Percentiles rank a stretch among this genome's conserved stretches.
These are phyloP conservation scores for Paramyrothecium sp. DNA, from an alignment of 2,329 filamentous ascomycete genomes.

Conservation along the genomic window DNA sequence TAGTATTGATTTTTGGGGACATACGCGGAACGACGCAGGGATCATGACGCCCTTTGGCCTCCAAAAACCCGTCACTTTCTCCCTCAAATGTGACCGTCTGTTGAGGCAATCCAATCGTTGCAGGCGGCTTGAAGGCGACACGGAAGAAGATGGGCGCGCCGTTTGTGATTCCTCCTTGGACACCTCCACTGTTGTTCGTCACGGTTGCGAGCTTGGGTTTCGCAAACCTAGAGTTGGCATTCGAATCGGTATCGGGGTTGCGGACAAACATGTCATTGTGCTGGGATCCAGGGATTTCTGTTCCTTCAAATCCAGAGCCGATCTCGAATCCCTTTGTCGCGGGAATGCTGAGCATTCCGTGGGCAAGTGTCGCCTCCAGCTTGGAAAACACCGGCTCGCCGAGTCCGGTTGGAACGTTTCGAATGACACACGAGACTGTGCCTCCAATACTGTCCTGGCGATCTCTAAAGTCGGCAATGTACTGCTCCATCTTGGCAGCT, in stretches of 20 bases:
- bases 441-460: constrained; percentile 87
- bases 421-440: constrained; percentile 90
- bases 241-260: constrained; percentile 36
- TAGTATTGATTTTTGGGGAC: background rate
- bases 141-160: constrained; percentile 93
- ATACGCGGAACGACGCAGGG: constrained; percentile 81
- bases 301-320: constrained; percentile 87
- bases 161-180: constrained; percentile 94
- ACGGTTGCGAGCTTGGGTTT: constrained; percentile 69
- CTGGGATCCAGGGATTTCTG: constrained; percentile 79
- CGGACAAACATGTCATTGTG: constrained; percentile 74
- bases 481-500: constrained; percentile 70
- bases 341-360: constrained; percentile 94
- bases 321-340: constrained; percentile 96
- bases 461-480: constrained; percentile 77
- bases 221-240: constrained; percentile 40
- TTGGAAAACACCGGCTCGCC: constrained; percentile 97
- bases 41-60: constrained; percentile 92
- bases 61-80: constrained; percentile 67
- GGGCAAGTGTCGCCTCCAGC: constrained; percentile 84
- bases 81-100: constrained; percentile 78
- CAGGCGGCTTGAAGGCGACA: constrained; percentile 90
- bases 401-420: constrained; percentile 79
- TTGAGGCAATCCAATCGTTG: constrained; percentile 89
- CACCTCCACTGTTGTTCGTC: constrained; percentile 93